Conservation (phyloP, 164 flowering plant genomes). For the Tinospora cordifolia region DNA sequence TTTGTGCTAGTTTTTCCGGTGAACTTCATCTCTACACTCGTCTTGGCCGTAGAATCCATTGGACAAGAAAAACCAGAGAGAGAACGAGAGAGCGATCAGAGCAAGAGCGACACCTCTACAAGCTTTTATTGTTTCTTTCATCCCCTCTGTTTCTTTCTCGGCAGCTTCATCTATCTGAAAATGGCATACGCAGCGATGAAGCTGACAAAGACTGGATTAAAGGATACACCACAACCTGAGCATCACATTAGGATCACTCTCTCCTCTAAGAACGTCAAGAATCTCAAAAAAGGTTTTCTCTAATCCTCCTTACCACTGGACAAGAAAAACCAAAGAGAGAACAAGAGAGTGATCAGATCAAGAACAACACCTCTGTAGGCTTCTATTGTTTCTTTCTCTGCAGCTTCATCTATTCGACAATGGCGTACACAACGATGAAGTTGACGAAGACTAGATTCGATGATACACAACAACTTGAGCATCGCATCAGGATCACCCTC, state of each 20-base stretch:
- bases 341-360: no score
- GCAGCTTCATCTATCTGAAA: not conserved
- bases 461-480: conserved; percentile 46
- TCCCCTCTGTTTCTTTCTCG: not conserved
- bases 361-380: no score
- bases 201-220: conserved; percentile 59
- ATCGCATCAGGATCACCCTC: conserved; percentile 73
- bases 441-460: conserved; percentile 62
- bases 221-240: conserved; percentile 46
- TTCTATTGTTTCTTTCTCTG: not conserved
- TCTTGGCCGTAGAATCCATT: no score
- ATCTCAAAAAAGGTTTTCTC: conserved; percentile 57
- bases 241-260: conserved; percentile 78
- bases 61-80: no score
- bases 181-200: conserved; percentile 50
- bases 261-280: conserved; percentile 70
- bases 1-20: no score
- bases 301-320: no score
- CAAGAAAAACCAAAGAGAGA: no score
- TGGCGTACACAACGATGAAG: conserved; percentile 49
- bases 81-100: no score
- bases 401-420: not conserved
- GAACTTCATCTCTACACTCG: no score
- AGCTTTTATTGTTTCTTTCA: no score
- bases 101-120: no score